These are phyloP conservation scores for Whalleya microplaca DNA, from an alignment of 2,329 filamentous ascomycete species.

Conservation along the genomic window DNA sequence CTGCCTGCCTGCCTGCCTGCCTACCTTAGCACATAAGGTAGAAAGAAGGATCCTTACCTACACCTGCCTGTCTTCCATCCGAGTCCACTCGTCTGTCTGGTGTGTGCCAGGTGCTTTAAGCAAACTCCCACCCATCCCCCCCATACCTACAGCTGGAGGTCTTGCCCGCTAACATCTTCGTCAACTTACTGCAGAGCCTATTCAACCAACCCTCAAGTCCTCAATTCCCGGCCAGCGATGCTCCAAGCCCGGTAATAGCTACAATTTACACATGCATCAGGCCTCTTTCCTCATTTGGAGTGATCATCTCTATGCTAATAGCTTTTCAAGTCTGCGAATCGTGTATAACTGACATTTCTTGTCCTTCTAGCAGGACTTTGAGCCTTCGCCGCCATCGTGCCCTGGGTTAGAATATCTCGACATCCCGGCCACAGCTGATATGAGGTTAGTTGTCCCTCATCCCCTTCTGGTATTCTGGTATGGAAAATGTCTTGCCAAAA, in stretches of 20 bases:
- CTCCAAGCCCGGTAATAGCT: constrained; percentile 34
- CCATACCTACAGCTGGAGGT: constrained; percentile 2
- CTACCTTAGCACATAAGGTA: not conserved
- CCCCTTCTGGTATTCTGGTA: constrained; percentile 3
- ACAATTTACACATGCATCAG: constrained; percentile 26
- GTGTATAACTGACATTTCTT: constrained; percentile 39
- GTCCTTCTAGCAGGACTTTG: constrained; percentile 55
- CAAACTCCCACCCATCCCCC: not conserved
- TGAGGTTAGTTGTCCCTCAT: constrained; percentile 51
- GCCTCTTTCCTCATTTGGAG: constrained; percentile 24
- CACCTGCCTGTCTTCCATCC: not conserved
- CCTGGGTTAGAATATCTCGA: constrained; percentile 59
- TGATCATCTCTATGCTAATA: constrained; percentile 21
- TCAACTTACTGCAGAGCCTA: constrained; percentile 29
- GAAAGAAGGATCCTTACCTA: too few species aligned
- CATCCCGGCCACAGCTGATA: constrained; percentile 54
- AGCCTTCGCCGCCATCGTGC: constrained; percentile 54
- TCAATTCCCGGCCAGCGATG: constrained; percentile 32
- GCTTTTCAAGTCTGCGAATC: constrained; percentile 19
- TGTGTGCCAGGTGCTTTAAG: not conserved
- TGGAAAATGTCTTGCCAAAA: not conserved
- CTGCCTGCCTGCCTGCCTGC: constrained; percentile 1
- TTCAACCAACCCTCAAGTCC: constrained; percentile 24
- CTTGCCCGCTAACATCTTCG: constrained; percentile 29
- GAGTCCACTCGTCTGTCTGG: not conserved